Evolutionary conservation across 768 basidiomycete genomes (phyloP), one percentile per base, ranked within the genome.

Genomic region (Strobilomyces confusus): DNA sequence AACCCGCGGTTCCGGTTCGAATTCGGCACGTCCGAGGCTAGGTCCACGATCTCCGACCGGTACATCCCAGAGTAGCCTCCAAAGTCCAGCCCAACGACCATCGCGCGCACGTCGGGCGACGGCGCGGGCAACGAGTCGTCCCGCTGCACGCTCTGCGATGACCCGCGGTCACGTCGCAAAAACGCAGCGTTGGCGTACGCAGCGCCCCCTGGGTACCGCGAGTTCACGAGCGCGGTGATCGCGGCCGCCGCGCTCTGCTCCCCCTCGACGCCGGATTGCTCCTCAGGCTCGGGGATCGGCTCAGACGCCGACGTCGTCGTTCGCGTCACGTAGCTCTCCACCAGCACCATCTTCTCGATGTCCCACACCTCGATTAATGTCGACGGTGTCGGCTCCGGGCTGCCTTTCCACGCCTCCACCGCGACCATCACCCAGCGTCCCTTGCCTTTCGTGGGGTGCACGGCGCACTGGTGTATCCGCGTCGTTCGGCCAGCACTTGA

Each of bases 391-490:
- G 69, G 72, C 51, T 81, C 78, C 4, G 63, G 48, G 44, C 51
- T 70, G 11, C 62, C 62, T 41, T 71, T 68, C 59, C 73, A 77
- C 0, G 81, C 74, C 62, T 88, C 88, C 15, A 87, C 71, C 0
- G 93, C 82, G 41, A 97, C 88, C 69, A 97, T 83, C 42, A 98
- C 76, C 92, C 93, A 98, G 44, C 87, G 84, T 0, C 93, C 93
- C 55, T 83, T 82, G 19, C 93, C 93, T 63, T 85, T 90, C 0
- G 86, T 81, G 0, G 95, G 95, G 62, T 98, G 95, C 0, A 94
- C 74, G 13, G 77, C 79, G 58, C 86, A 85, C 62, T 92, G 85
- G 55, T 90, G 79, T 22, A 95, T 80, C 34, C 82, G 79, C 3
- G 77, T 78, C 8, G 77, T 74, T 36, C 75, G 71, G 2, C 81